phyloP scores from a whole-genome alignment of 495 filamentous ascomycete species.

The Aspergillus cristatus region DNA sequence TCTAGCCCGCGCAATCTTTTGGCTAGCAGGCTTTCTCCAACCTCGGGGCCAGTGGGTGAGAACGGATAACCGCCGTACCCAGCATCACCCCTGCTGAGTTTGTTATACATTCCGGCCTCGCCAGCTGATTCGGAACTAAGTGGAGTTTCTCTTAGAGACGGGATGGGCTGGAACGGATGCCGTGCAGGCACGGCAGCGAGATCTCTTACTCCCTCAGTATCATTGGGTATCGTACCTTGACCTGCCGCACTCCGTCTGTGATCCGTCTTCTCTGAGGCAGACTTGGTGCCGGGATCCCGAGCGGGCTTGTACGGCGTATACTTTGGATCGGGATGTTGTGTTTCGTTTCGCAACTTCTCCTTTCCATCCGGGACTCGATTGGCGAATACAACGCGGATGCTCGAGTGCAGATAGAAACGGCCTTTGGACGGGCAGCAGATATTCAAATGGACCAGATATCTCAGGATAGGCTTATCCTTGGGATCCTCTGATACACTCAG shows the following conservation, averaged over 20 bases:
- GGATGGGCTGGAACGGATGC: slow-evolving; percentile 16
- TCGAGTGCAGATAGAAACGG: slow-evolving; percentile 85
- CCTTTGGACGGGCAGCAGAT: slow-evolving; percentile 82
- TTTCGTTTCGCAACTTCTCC: slow-evolving; percentile 85
- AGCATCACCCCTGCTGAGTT: slow-evolving; percentile 56
- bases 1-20: slow-evolving; percentile 43
- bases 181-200: too few relatives aligned
- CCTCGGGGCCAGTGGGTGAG: slow-evolving; percentile 26
- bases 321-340: slow-evolving; percentile 77
- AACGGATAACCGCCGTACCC: slow-evolving; percentile 57
- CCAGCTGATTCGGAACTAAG: slow-evolving; percentile 4
- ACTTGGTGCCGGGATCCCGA: slow-evolving; percentile 33
- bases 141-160: slow-evolving; percentile 10
- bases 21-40: slow-evolving; percentile 46
- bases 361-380: slow-evolving; percentile 97
- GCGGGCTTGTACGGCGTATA: slow-evolving; percentile 77
- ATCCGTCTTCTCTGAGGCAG: slow-evolving; percentile 46
- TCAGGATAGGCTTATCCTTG: slow-evolving; percentile 67
- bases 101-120: slow-evolving; percentile 43
- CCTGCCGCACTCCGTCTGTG: slow-evolving; percentile 50
- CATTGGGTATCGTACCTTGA: slow-evolving; percentile 29
- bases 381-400: slow-evolving; percentile 90
- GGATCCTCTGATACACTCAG: slow-evolving; percentile 33
- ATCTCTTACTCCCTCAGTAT: neutral
- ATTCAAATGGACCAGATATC: slow-evolving; percentile 90